Base-by-base conservation (phyloP, 176 grass and related monocot genomes). In the Urochloa ruziziensis region DNA sequence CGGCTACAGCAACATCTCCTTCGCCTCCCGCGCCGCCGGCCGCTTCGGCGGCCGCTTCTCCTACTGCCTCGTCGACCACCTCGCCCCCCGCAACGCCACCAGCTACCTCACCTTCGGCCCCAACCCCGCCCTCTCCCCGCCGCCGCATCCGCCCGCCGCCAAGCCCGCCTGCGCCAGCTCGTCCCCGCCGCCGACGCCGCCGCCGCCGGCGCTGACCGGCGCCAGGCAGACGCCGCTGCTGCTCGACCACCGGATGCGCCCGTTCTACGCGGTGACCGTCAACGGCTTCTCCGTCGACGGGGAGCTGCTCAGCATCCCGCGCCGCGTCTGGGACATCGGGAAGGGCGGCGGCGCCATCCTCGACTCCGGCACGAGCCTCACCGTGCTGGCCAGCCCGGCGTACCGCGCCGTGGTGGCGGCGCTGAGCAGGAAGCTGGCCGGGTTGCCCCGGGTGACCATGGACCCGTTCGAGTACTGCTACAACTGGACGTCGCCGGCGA, bases 21-120 rank as follows among this genome's bases (percentile, higher is more conserved):
- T 99, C 73, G 79, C 97, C 4, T 84, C 83, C 7, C 87, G 57
- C 28, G 97, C 93, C 84, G 89, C 96, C n/a, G 78, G 75, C 7
- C 84, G 83, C 52, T 98, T 98, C 86, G 91, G 89, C 53, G 93
- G 88, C 17, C 85, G 84, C 52, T 99, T 99, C 97, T 96, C 97
- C 61, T 99, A 99, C 88, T 99, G 97, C 89, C 92, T 99, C n/a
- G 97, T 99, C 43, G 97, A 99, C 89, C 97, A 99, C 91, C 93
- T 99, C 33, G 67, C 90, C 59, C 97, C 93, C 7, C 93, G 91
- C 51, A 96, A 96, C 84, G 82, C 83, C 67, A 91, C 93, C 28
- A 91, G 91, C 84, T 91, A 90, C 83, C 89, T 96, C 87, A 94
- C 91, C 77, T 94, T 96, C 74, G 93, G 93, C 4, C 89, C 85